These are phyloP conservation scores for Ogataea polymorpha DNA, from an alignment of 805 yeast genomes.

Conservation along the genomic window DNA sequence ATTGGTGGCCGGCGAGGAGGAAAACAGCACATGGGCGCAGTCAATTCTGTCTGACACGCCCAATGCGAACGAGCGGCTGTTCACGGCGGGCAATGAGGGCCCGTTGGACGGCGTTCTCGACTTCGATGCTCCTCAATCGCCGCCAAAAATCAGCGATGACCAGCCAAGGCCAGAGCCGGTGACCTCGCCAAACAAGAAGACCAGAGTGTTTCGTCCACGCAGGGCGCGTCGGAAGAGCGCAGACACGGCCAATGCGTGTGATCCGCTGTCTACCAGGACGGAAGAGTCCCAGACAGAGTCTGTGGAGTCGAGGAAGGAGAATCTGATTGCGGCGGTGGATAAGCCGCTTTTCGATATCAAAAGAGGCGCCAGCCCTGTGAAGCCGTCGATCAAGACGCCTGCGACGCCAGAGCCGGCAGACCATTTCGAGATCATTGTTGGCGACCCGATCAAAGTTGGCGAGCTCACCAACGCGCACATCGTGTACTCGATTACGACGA, in stretches of 20 bases:
- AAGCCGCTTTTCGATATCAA: conserved; percentile 52
- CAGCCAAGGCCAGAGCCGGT: conserved; percentile 6
- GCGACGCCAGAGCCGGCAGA: conserved; percentile 21
- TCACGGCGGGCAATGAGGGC: conserved; percentile 16
- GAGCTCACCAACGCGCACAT: conserved; percentile 87
- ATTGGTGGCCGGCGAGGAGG: conserved; percentile 38
- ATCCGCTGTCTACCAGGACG: conserved; percentile 14
- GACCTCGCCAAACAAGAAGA: conserved; percentile 38
- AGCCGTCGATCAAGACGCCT: not conserved
- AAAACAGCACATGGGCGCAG: conserved; percentile 10
- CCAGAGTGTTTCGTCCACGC: conserved; percentile 45
- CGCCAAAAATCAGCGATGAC: conserved; percentile 5
- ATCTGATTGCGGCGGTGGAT: conserved; percentile 44
- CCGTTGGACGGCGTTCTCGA: conserved; percentile 22
- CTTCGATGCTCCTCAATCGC: conserved; percentile 11
- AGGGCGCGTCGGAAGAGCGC: conserved; percentile 24
- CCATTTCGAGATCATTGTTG: conserved; percentile 65
- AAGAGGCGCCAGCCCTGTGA: conserved; percentile 1
- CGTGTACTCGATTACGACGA: conserved; percentile 74
- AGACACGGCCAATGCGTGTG: conserved; percentile 6
- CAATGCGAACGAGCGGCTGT: conserved; percentile 16
- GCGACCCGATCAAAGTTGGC: conserved; percentile 90
- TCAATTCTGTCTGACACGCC: conserved; percentile 20
- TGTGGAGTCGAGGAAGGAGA: conserved; percentile 25
- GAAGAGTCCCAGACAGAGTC: conserved; percentile 5